Conservation (phyloP, 805 yeast species). For the Cyberlindnera mycetangii region DNA sequence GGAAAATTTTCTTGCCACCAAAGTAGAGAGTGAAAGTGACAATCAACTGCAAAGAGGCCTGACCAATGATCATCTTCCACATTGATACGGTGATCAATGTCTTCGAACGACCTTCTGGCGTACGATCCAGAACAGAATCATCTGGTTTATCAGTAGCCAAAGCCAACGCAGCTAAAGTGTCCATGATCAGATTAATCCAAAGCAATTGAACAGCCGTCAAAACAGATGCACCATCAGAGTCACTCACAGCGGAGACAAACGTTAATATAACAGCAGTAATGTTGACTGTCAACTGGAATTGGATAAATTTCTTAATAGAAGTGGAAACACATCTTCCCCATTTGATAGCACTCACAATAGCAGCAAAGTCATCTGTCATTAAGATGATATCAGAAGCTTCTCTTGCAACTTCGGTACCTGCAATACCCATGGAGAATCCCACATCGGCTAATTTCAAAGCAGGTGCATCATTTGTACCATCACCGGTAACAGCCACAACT, state of each 20-base stretch:
- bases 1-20: constrained; percentile 65
- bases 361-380: constrained; percentile 92
- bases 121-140: constrained; percentile 68
- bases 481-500: constrained; percentile 98
- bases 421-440: constrained; percentile 97
- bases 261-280: constrained; percentile 95
- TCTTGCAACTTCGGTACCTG: constrained; percentile 98
- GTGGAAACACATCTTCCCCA: constrained; percentile 98
- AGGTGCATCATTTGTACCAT: constrained; percentile 98
- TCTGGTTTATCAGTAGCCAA: constrained; percentile 97
- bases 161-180: constrained; percentile 95
- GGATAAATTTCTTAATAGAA: constrained; percentile 92
- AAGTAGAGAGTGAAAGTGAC: constrained; percentile 83
- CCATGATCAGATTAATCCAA: constrained; percentile 98
- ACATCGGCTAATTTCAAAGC: constrained; percentile 96
- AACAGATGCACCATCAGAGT: constrained; percentile 76
- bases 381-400: constrained; percentile 93
- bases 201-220: constrained; percentile 94
- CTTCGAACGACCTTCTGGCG: constrained; percentile 78
- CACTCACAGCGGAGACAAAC: constrained; percentile 89
- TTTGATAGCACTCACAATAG: constrained; percentile 93
- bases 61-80: constrained; percentile 98
- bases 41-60: constrained; percentile 70
- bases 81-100: constrained; percentile 85
- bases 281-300: constrained; percentile 94